Conservation (phyloP, 441 rosid species). For the Adansonia madagascariensis region DNA sequence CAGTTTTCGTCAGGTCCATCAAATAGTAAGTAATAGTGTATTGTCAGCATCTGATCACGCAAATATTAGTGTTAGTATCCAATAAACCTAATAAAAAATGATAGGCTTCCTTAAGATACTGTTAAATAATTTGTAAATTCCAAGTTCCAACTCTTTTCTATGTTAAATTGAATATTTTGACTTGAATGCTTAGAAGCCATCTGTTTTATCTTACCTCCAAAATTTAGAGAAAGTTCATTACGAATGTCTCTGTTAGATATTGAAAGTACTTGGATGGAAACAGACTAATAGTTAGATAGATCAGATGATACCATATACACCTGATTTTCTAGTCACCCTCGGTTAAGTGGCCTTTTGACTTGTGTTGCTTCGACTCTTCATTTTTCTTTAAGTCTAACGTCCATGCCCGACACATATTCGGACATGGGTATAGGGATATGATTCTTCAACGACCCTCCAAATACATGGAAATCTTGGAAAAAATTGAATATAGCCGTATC, state of each 20-base stretch:
- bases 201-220: slow-evolving; percentile 1
- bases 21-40: slow-evolving; percentile 92
- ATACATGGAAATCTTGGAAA: no score
- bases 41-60: slow-evolving; percentile 75
- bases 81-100: not conserved
- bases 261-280: not conserved
- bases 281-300: not conserved
- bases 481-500: no score
- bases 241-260: not conserved
- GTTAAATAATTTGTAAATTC: not conserved
- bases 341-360: not conserved
- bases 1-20: slow-evolving; percentile 82
- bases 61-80: not conserved
- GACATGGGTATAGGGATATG: no score
- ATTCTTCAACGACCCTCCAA: no score
- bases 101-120: not conserved
- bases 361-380: no score
- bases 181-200: not conserved
- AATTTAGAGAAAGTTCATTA: not conserved
- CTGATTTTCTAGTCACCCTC: not conserved
- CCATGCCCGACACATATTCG: no score
- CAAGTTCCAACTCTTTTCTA: slow-evolving; percentile 8
- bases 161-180: not conserved
- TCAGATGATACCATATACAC: not conserved
- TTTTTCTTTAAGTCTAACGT: no score